These are phyloP conservation scores for Ochetophila trinervis DNA, from an alignment of 306 rosid genomes.

Conservation along the genomic window DNA sequence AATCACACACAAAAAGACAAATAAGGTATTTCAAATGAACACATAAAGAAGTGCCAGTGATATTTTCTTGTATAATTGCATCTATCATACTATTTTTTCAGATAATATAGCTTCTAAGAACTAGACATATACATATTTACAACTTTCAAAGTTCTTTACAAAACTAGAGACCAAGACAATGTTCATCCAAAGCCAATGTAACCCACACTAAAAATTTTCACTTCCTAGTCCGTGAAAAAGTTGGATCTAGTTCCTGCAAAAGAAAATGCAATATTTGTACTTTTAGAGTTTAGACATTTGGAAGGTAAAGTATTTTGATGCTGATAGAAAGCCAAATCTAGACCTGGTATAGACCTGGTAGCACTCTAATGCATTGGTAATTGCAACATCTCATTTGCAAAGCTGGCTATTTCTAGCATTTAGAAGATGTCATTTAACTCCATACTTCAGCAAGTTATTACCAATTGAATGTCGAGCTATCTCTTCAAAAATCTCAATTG, in stretches of 20 bases:
- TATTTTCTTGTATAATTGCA: not conserved
- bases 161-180: not conserved
- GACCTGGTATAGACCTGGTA: conserved; percentile 86
- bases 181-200: not conserved
- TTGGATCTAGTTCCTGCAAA: conserved; percentile 93
- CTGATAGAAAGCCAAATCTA: conserved; percentile 28
- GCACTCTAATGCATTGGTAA: conserved; percentile 78
- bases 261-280: conserved; percentile 20
- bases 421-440: conserved; percentile 96
- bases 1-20: not conserved
- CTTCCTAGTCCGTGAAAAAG: conserved; percentile 89
- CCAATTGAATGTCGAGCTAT: conserved; percentile 83
- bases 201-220: conserved; percentile 74
- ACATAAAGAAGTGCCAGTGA: not conserved
- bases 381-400: conserved; percentile 82
- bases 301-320: conserved; percentile 19
- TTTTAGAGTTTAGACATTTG: conserved; percentile 20
- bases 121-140: not conserved
- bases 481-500: conserved; percentile 81
- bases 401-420: conserved; percentile 97
- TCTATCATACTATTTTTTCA: not conserved
- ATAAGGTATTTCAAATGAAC: not conserved
- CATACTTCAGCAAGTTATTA: conserved; percentile 86
- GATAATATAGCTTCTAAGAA: no score
- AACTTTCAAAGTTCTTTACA: not conserved